Evolutionary conservation across 2,329 filamentous ascomycete species (phyloP).

Genomic region (Pseudocercospora pini-densiflorae): DNA sequence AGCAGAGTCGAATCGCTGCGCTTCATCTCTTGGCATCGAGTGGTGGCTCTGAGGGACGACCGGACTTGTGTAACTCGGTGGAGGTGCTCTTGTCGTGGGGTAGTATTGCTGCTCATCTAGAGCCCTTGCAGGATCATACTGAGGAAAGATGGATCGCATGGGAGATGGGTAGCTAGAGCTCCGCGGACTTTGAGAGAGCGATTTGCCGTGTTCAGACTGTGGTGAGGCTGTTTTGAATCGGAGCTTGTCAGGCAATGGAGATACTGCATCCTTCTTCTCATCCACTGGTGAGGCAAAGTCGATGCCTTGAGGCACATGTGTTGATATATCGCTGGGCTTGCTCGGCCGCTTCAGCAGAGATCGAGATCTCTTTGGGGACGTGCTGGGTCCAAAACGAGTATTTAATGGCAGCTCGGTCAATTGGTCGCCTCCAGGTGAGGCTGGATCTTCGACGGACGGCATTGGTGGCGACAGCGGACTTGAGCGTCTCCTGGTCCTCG

Average conservation of each 20-base stretch:
- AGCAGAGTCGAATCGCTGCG: conserved; percentile 36
- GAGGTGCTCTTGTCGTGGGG: conserved; percentile 61
- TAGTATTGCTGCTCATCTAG: conserved; percentile 72
- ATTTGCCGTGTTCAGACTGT: not conserved
- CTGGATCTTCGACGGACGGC: conserved; percentile 12
- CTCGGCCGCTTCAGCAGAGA: conserved; percentile 23
- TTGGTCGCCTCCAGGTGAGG: conserved; percentile 28
- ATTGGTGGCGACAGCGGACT: conserved; percentile 20
- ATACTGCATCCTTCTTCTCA: conserved; percentile 30
- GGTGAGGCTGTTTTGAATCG: conserved; percentile 25
- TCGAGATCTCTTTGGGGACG: conserved; percentile 21
- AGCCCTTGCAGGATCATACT: conserved; percentile 70
- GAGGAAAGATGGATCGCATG: conserved; percentile 75
- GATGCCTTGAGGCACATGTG: not conserved
- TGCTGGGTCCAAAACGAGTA: conserved; percentile 27
- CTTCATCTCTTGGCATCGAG: conserved; percentile 28
- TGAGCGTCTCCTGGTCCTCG: conserved; percentile 27
- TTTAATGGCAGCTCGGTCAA: conserved; percentile 34
- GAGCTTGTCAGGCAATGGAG: conserved; percentile 33
- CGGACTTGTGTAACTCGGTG: conserved; percentile 59
- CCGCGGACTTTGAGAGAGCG: conserved; percentile 5
- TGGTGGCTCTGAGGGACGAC: conserved; percentile 65
- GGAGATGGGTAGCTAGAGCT: conserved; percentile 40
- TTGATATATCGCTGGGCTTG: conserved; percentile 17
- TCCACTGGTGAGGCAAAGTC: conserved; percentile 21